A percentile compares a stretch with the other conserved stretches of the same genome.
Evolutionary conservation across 139 green algal species (phyloP).

Genomic region (Chlorella sp.): DNA sequence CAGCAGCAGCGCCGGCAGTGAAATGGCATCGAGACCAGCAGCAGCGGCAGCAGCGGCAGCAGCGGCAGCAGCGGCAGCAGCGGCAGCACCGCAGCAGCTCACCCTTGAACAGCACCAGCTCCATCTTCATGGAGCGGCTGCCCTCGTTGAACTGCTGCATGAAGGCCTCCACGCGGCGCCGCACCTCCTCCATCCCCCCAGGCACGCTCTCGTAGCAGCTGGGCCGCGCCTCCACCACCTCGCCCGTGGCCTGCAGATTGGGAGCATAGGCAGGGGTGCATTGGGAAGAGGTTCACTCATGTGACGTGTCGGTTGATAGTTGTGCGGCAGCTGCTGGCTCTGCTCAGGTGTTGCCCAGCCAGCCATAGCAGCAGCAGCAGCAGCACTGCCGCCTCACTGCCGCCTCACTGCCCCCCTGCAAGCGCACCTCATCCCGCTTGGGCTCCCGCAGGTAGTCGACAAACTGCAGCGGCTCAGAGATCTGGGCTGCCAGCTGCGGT

Average conservation of each 20-base stretch:
- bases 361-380: too few species aligned
- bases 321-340: too few species aligned
- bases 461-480: conserved; percentile 90
- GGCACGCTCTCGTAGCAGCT: conserved; percentile 86
- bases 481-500: conserved; percentile 71
- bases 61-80: neutral
- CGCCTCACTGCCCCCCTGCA: too few species aligned
- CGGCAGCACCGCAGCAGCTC: neutral
- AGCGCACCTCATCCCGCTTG: conserved; percentile 70
- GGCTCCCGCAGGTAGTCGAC: conserved; percentile 95
- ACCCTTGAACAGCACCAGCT: conserved; percentile 94
- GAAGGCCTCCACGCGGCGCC: conserved; percentile 41
- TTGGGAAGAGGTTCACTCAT: too few species aligned
- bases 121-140: conserved; percentile 62
- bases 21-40: neutral
- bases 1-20: neutral
- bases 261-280: too few species aligned
- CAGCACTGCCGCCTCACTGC: too few species aligned
- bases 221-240: conserved; percentile 80
- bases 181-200: conserved; percentile 69
- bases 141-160: conserved; percentile 85
- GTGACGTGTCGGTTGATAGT: too few species aligned
- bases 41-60: neutral
- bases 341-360: too few species aligned
- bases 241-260: conserved; percentile 69